These are phyloP conservation scores for Starmerella tilneyi DNA, from an alignment of 805 yeast genomes.

Conservation along the genomic window DNA sequence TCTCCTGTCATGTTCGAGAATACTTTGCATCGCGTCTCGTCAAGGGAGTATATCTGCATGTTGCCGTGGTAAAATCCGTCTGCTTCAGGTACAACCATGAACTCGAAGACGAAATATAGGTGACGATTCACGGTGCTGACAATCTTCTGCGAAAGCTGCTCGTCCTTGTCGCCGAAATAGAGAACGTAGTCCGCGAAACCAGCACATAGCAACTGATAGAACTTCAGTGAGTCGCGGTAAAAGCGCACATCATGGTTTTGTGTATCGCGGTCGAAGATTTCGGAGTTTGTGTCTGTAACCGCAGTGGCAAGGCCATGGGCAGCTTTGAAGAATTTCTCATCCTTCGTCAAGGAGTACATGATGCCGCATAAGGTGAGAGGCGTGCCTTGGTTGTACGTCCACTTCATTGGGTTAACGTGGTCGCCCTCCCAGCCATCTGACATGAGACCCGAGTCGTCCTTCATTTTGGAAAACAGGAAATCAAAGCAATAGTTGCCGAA, in stretches of 20 bases:
- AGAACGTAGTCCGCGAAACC: slow-evolving; percentile 58
- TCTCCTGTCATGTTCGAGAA: slow-evolving; percentile 49
- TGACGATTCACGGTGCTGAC: slow-evolving; percentile 43
- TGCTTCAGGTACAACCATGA: slow-evolving; percentile 46
- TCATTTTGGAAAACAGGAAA: slow-evolving; percentile 45
- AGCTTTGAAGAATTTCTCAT: slow-evolving; percentile 39
- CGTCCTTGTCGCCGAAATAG: slow-evolving; percentile 37
- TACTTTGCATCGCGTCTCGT: slow-evolving; percentile 40
- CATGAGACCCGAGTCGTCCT: slow-evolving; percentile 48
- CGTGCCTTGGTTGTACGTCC: slow-evolving; percentile 61
- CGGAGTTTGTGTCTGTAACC: slow-evolving; percentile 45
- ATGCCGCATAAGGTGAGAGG: slow-evolving; percentile 46
- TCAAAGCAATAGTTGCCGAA: slow-evolving; percentile 53
- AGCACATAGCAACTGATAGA: slow-evolving; percentile 53
- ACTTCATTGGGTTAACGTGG: slow-evolving; percentile 44
- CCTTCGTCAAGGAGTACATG: slow-evolving; percentile 43
- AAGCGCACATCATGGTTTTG: slow-evolving; percentile 41
- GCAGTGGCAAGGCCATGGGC: slow-evolving; percentile 40
- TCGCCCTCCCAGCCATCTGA: slow-evolving; percentile 47
- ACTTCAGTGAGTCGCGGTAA: slow-evolving; percentile 56
- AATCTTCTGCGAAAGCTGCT: slow-evolving; percentile 29
- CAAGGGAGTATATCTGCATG: slow-evolving; percentile 49
- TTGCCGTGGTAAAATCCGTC: slow-evolving; percentile 46
- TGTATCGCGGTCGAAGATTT: slow-evolving; percentile 56
- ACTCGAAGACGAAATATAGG: slow-evolving; percentile 47